Base-by-base conservation (phyloP, 345 rosid species). In the Gossypium thurberi region DNA sequence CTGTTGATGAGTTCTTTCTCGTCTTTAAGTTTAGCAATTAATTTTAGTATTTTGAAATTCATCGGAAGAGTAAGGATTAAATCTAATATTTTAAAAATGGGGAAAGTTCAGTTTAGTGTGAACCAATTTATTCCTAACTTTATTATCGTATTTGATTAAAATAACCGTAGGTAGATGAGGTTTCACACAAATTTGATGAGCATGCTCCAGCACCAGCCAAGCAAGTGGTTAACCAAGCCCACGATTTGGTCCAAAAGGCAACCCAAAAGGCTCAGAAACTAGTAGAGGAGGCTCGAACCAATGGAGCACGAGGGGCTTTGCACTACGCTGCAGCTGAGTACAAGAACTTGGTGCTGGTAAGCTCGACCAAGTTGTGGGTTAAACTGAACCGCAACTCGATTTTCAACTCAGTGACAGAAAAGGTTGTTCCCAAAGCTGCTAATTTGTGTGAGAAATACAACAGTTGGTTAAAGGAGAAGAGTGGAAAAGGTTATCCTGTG, bases 191-290 rank as follows among this genome's bases (percentile, higher is more conserved):
- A 82, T 87, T 92, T 48, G 87, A 91, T 8, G 80, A 84, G 86
- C 91, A 87, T 23, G 97, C 97, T 28, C 98, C 97, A 9, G 74
- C 87, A 1, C 4, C 74, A 53, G 97, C 89, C 43, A 94, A 92
- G 87, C 74, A 77, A 12, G 72, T 81, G 15, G 87, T 82, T 1
- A 71, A 73, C 74, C 84, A 78, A 60, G 77, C 89, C 6, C 85
- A 70, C 9, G 47, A 20, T 13, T 46, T 94, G 80, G 69, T 87
- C 10, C 74, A 75, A 42, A 76, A 69, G 71, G 78, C 90, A 12
- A 71, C 89, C 4, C 67, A 83, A 37, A 91, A 89, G 80, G 83
- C 84, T 58, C 85, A 82, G 26, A 74, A 76, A 60, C 81, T 92
- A 57, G 83, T 83, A 9, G 76, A 75, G 1, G 91, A 85, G 69